Evolutionary conservation across 805 yeast genomes (phyloP), one percentile per base, ranked within the genome.

Genomic region (Teunomyces stri): DNA sequence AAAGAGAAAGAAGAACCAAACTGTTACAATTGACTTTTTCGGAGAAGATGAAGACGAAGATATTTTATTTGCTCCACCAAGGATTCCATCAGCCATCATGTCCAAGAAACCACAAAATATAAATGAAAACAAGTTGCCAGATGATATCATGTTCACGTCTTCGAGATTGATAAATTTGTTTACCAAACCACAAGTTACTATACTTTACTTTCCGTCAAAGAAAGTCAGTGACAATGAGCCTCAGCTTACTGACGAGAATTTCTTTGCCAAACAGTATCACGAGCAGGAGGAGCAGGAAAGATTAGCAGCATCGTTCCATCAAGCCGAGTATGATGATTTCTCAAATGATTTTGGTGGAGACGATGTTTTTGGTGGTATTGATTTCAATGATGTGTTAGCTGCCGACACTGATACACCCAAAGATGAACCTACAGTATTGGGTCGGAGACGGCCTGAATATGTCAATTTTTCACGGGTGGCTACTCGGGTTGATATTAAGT

Each of bases 401-500:
- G 45, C 45, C 4, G 51, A 46, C 59, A 46, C 54, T 58, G 33
- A 52, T 59, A 13, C 22, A n/a, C 40, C 40, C 15, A 37, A 37
- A 22, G 40, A 37, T 20, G 40, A 37, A 12, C 13, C 66, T 57
- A 21, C 59, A 58, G 13, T 53, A 5, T 40, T 52, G 29, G 56
- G 58, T 12, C 59, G 56, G 15, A 59, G 59, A 22, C 60, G 76
- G 34, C 71, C 74, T 1, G 76, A 72, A 20, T 68, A 75, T 46
- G 75, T 75, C 41, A 79, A 74, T 50, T 87, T 80, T 58, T 83
- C 96, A 2, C 75, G 83, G 42, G 79, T 81, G 15, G 89, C 96
- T 4, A 89, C 89, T 61, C 79, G 81, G 51, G 94, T 90, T 25
- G 91, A 89, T 58, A 86, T 90, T 29, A 79, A 81, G 52, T 68